Conservation (phyloP, 2,329 filamentous ascomycete genomes). For the Botrytis cinerea region DNA sequence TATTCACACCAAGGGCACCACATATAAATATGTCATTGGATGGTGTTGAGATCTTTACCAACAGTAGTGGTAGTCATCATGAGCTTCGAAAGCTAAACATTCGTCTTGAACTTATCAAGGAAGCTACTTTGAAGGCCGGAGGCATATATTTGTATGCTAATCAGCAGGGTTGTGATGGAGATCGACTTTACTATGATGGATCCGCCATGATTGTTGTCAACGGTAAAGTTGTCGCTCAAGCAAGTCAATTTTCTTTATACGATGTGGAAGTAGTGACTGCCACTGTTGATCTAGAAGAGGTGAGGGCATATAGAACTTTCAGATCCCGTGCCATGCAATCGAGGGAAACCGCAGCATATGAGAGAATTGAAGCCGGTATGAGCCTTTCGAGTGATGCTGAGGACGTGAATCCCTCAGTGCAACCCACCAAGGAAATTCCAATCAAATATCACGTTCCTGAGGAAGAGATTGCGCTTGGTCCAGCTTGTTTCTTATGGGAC, state of each 20-base stretch:
- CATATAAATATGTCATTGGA: slow-evolving; percentile 62
- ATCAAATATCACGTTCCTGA: slow-evolving; percentile 17
- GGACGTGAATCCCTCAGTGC: slow-evolving; percentile 49
- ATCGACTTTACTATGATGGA: slow-evolving; percentile 58
- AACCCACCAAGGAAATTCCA: slow-evolving; percentile 28
- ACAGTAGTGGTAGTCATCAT: slow-evolving; percentile 69
- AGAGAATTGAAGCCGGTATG: slow-evolving; percentile 46
- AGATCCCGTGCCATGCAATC: slow-evolving; percentile 32
- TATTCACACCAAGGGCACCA: slow-evolving; percentile 53
- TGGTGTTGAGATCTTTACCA: slow-evolving; percentile 72
- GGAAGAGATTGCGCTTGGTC: slow-evolving; percentile 23
- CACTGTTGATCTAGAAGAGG: slow-evolving; percentile 71
- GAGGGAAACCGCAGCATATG: slow-evolving; percentile 43
- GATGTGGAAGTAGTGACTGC: slow-evolving; percentile 68
- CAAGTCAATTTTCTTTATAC: slow-evolving; percentile 44
- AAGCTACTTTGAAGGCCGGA: slow-evolving; percentile 64
- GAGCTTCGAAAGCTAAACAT: slow-evolving; percentile 66
- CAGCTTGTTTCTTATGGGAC: slow-evolving; percentile 24
- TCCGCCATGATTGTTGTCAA: slow-evolving; percentile 63
- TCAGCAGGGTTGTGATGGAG: slow-evolving; percentile 59
- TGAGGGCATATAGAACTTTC: slow-evolving; percentile 57
- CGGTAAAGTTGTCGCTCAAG: slow-evolving; percentile 62
- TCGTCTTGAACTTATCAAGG: slow-evolving; percentile 63
- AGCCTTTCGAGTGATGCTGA: slow-evolving; percentile 46
- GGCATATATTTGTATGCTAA: slow-evolving; percentile 65